These are phyloP conservation scores for Naganishia vaughanmartiniae DNA, from an alignment of 768 basidiomycete genomes.

Conservation along the genomic window DNA sequence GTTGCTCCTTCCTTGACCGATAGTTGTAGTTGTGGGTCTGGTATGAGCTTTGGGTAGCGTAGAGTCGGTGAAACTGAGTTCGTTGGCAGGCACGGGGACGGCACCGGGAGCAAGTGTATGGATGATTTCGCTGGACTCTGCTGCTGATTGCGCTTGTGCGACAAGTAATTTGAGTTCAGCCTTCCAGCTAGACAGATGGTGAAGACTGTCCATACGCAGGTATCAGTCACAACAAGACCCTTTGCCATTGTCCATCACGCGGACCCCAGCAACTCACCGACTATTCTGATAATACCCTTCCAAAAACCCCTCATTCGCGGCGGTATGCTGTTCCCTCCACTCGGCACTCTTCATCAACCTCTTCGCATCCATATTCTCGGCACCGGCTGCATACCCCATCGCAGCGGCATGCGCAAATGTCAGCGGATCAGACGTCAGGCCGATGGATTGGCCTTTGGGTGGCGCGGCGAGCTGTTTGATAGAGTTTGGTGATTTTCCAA, in stretches of 20 bases:
- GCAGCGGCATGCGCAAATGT: constrained; percentile 56
- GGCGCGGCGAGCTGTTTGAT: constrained; percentile 27
- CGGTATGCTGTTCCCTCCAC: constrained; percentile 86
- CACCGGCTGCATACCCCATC: constrained; percentile 64
- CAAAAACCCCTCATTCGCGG: constrained; percentile 79
- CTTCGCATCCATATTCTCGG: constrained; percentile 69
- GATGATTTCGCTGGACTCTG: constrained; percentile 33
- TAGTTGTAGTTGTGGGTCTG: background rate
- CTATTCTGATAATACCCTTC: constrained; percentile 69
- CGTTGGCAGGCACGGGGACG: constrained; percentile 31
- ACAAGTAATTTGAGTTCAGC: constrained; percentile 79
- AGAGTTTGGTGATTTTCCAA: background rate
- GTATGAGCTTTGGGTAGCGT: constrained; percentile 37
- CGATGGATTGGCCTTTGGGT: constrained; percentile 32
- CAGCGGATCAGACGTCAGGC: constrained; percentile 55
- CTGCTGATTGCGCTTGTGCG: constrained; percentile 69
- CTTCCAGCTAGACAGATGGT: constrained; percentile 89
- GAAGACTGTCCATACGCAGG: constrained; percentile 60
- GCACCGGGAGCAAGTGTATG: constrained; percentile 38
- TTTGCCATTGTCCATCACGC: background rate
- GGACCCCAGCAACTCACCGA: constrained; percentile 35
- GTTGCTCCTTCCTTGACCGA: background rate
- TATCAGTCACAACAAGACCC: background rate
- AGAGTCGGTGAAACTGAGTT: constrained; percentile 41
- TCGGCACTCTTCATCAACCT: constrained; percentile 76